phyloP scores from a whole-genome alignment of 352 stramenopile species.

The Phytophthora litchii region DNA sequence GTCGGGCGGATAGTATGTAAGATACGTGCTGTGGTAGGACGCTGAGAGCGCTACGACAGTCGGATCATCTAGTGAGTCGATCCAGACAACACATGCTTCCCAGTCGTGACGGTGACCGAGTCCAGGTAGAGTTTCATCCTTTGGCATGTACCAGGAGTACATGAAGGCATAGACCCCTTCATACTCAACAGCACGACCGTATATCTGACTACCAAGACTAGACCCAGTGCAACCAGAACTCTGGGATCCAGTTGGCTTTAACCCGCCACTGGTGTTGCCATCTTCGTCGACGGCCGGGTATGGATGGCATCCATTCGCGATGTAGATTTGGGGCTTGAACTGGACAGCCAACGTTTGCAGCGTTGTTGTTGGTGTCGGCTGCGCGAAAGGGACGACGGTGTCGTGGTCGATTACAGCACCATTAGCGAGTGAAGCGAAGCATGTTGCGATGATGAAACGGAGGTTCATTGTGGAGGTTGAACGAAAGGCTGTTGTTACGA shows the following conservation, averaged over 20 bases:
- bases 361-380: conserved; percentile 14
- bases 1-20: conserved; percentile 11
- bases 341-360: neutral
- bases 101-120: conserved; percentile 49
- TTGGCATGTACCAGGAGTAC: conserved; percentile 58
- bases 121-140: conserved; percentile 34
- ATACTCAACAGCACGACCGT: conserved; percentile 31
- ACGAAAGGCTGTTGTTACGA: neutral
- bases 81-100: conserved; percentile 48
- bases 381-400: conserved; percentile 13
- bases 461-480: conserved; percentile 11
- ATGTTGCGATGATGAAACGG: neutral
- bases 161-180: conserved; percentile 36
- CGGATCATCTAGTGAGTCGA: conserved; percentile 25
- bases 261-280: conserved; percentile 1
- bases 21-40: conserved; percentile 16
- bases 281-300: no score
- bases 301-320: no score
- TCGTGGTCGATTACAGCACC: conserved; percentile 27
- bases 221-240: conserved; percentile 35
- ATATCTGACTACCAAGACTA: conserved; percentile 30
- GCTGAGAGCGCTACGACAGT: conserved; percentile 16
- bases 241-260: conserved; percentile 24
- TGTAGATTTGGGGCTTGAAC: no score
- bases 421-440: conserved; percentile 2